A percentile compares a stretch with the other conserved stretches of the same genome.
Conservation (phyloP, 306 rosid species). For the Trifolium fragiferum region DNA sequence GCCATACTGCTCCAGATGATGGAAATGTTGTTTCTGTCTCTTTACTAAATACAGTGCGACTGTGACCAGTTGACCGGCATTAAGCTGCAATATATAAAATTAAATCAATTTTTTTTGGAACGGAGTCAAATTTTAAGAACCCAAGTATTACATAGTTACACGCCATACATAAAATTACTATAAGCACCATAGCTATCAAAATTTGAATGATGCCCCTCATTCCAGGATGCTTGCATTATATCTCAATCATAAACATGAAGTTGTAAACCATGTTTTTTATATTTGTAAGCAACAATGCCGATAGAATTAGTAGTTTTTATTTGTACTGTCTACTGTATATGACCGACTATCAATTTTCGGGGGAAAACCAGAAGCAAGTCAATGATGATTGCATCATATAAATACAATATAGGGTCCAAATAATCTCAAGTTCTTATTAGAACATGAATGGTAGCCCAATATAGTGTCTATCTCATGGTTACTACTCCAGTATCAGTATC, state of each 20-base stretch:
- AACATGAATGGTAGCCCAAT: too few species aligned
- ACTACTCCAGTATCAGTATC: too few species aligned
- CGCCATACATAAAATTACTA: background rate
- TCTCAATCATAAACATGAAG: slow-evolving; percentile 23
- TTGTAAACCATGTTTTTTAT: background rate
- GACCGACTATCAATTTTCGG: background rate
- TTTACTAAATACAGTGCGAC: slow-evolving; percentile 77
- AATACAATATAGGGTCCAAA: too few species aligned
- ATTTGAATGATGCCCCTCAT: too few species aligned
- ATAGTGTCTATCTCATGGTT: too few species aligned
- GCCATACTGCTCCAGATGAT: slow-evolving; percentile 71
- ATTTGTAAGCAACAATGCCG: slow-evolving; percentile 4
- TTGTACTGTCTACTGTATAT: background rate
- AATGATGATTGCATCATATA: too few species aligned
- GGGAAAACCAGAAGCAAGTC: background rate
- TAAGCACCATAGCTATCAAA: too few species aligned
- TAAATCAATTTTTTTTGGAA: too few species aligned
- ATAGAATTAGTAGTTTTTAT: background rate
- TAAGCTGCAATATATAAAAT: slow-evolving; percentile 39
- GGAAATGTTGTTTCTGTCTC: slow-evolving; percentile 92
- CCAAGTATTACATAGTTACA: slow-evolving; percentile 1
- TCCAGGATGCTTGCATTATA: too few species aligned
- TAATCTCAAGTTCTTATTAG: too few species aligned
- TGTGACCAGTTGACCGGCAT: slow-evolving; percentile 75
- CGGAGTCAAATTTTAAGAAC: slow-evolving; percentile 31